Evolutionary conservation across 495 filamentous ascomycete genomes (phyloP), one percentile per base, ranked within the genome.

Genomic region (Daldinia childiae): DNA sequence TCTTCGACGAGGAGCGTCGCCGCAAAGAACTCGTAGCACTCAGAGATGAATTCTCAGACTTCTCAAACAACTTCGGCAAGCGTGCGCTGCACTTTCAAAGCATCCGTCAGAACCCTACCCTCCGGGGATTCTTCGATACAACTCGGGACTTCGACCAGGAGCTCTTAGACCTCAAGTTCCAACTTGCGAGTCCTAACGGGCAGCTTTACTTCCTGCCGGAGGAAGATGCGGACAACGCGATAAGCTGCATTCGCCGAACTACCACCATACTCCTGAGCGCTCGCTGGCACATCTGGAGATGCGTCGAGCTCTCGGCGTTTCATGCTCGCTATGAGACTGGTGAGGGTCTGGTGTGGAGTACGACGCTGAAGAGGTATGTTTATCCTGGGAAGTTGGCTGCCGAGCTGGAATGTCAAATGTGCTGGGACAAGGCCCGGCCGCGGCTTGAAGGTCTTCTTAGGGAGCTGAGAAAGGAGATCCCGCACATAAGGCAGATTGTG

Each of bases 141-240:
- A n/a, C 38, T 15, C 43, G 58, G 1, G 55, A 55, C 2, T 72
- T 64, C 39, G 55, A 58, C 29, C 45, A 68, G 30, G 45, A 64
- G 54, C 58, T 67, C 0, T 26, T 58, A 15, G 15, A 36, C 34
- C 63, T 67, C 34, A 5, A 57, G 24, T 72, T 67, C 54, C 32
- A 58, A 3, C 69, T 68, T 9, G 21, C 12, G 26, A 64, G 58
- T 0, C 69, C 59, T 4, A 34, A 48, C 39, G n/a, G n/a, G n/a
- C 38, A 51, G 57, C 4, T 61, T 11, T 27, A 39, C 38, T 63
- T 39, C 48, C 12, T 67, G 1, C 21, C 32, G 3, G 7, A 34
- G 29, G 38, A 55, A 0, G 26, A 32, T 5, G 12, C 19, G 1
- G 21, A 61, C 5, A 21, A 29, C 1, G 50, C 58, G 4, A 34